A percentile compares a stretch with the other conserved stretches of the same genome.
These are phyloP conservation scores for Xenoacremonium recifei DNA, from an alignment of 2,329 filamentous ascomycete genomes.

Conservation along the genomic window DNA sequence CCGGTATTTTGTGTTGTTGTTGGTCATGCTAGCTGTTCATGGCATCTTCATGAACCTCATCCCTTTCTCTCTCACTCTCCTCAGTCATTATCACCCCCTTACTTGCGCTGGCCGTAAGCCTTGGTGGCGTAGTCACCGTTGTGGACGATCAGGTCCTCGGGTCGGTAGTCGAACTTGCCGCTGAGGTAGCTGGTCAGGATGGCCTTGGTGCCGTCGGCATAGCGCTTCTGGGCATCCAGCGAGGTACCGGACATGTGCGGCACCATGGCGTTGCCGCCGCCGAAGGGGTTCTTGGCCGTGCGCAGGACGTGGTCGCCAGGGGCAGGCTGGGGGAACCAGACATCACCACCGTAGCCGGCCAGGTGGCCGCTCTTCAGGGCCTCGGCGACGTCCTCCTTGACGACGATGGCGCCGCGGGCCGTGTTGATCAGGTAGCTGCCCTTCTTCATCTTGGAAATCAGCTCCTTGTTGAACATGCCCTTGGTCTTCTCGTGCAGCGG, in stretches of 20 bases:
- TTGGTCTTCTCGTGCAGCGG: conserved; percentile 97
- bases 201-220: conserved; percentile 81
- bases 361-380: conserved; percentile 91
- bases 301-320: conserved; percentile 91
- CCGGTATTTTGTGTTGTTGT: background rate
- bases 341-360: conserved; percentile 82
- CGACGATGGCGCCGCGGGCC: conserved; percentile 95
- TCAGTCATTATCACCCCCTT: conserved; percentile 17
- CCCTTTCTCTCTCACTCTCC: background rate
- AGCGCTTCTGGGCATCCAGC: conserved; percentile 94
- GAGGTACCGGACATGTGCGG: conserved; percentile 99
- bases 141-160: conserved; percentile 88
- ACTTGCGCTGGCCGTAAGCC: conserved; percentile 77
- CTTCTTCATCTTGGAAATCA: conserved; percentile 99
- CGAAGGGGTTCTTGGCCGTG: conserved; percentile 90
- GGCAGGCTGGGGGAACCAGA: conserved; percentile 98
- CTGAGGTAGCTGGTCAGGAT: conserved; percentile 91
- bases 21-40: background rate
- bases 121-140: conserved; percentile 92
- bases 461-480: conserved; percentile 97
- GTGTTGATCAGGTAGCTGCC: conserved; percentile 95
- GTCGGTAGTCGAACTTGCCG: conserved; percentile 82
- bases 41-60: background rate
- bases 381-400: conserved; percentile 97
- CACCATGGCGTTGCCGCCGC: conserved; percentile 97